phyloP scores from a whole-genome alignment of 1,284 basidiomycete species.

The Ceratobasidium sp. region DNA sequence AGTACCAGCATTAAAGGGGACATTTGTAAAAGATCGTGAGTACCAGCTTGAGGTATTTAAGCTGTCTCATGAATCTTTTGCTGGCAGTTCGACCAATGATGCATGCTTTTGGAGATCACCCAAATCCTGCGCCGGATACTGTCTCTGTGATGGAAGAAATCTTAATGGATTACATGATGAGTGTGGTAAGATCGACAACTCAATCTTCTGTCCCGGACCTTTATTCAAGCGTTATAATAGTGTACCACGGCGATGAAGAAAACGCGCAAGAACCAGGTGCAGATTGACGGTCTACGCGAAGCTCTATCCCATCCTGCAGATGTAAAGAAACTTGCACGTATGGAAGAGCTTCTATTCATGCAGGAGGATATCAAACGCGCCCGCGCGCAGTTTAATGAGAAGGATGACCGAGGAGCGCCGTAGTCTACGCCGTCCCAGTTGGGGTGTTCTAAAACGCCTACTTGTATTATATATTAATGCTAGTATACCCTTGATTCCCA shows the following conservation, averaged over 20 bases:
- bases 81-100: slow-evolving; percentile 83
- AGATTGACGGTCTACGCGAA: slow-evolving; percentile 82
- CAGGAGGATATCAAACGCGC: slow-evolving; percentile 93
- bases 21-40: slow-evolving; percentile 84
- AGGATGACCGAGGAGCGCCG: slow-evolving; percentile 58
- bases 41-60: slow-evolving; percentile 44
- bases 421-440: not conserved
- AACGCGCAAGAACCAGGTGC: slow-evolving; percentile 77
- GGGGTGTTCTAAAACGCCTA: not conserved
- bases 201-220: slow-evolving; percentile 24
- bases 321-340: slow-evolving; percentile 86
- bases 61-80: not conserved
- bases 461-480: slow-evolving; percentile 2
- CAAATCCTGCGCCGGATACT: slow-evolving; percentile 86
- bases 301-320: slow-evolving; percentile 82
- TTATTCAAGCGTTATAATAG: slow-evolving; percentile 58
- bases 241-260: slow-evolving; percentile 77
- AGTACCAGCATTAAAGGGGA: slow-evolving; percentile 74
- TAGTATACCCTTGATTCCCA: not conserved
- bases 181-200: slow-evolving; percentile 69
- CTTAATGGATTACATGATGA: slow-evolving; percentile 89
- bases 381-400: slow-evolving; percentile 79
- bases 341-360: slow-evolving; percentile 92
- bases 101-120: slow-evolving; percentile 96
- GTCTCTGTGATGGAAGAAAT: slow-evolving; percentile 96